Evolutionary conservation across 805 yeast genomes (phyloP), one percentile per base, ranked within the genome.

Genomic region (Lipomyces yamanashiensis): DNA sequence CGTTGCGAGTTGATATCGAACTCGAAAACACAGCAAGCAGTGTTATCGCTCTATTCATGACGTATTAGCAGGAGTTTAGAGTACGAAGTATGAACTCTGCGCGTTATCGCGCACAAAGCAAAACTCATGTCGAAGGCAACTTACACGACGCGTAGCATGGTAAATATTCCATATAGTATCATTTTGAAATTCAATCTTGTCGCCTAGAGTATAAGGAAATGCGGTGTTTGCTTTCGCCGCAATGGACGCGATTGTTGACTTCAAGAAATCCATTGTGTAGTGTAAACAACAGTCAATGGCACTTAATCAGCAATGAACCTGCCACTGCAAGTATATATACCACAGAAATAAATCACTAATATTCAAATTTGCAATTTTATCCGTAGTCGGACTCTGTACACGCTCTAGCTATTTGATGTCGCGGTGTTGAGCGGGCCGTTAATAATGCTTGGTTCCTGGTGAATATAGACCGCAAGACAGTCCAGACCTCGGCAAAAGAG

Each of bases 11-110:
- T 80, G 50, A 82, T 73, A 63, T 84, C 85, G 70, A 85, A 87
- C 70, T 84, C 87, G 72, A 90, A 90, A 15, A 90, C 81, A 0
- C 93, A 80, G 40, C 88, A 87, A 8, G 78, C 74, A 1, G 82
- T 59, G 28, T 78, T 75, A 62, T 82, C 85, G 34, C 81, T 84
- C 76, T 84, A 41, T 3, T 28, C 7, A 10, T 10, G 36, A 7
- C 12, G 34, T n/a, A 21, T 41, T 43, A 41, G 40, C 37, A 48
- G 7, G 12, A n/a, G 15, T 50, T 37, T 36, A 52, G 7, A 39
- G 17, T 10, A 7, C 9, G 10, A 47, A 21, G 34, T 12, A 7
- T 23, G 4, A 44, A 19, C 36, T 36, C n/a, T 17, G 17, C 39
- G 33, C 17, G 17, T 50, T 15, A 12, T 19, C 33, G 44, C 21